These are phyloP conservation scores for Stramenopiles sp. DNA, from an alignment of 352 stramenopile genomes.

Conservation along the genomic window DNA sequence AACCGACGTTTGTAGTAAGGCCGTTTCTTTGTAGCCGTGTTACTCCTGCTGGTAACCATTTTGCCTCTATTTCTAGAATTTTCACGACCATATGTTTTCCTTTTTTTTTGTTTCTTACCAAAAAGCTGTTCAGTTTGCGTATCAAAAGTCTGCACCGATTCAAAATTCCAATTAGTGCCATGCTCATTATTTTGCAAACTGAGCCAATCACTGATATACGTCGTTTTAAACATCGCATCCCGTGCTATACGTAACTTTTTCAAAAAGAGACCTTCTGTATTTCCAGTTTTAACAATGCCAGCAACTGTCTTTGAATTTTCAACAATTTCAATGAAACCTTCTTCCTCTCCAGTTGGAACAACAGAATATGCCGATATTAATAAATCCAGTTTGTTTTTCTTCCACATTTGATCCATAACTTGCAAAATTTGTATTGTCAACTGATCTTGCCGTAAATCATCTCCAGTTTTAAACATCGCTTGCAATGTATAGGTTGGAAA, in stretches of 20 bases:
- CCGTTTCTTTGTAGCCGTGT: neutral
- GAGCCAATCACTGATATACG: neutral
- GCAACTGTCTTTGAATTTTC: slow-evolving; percentile 79
- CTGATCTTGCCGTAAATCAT: slow-evolving; percentile 98
- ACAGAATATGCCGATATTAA: slow-evolving; percentile 78
- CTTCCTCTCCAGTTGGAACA: slow-evolving; percentile 17
- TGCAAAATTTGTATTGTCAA: slow-evolving; percentile 99
- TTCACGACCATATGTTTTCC: neutral
- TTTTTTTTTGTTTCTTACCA: neutral
- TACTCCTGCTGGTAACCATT: no score
- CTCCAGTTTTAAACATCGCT: slow-evolving; percentile 90
- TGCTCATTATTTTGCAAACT: neutral
- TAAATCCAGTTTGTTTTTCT: slow-evolving; percentile 93
- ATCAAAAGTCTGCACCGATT: neutral
- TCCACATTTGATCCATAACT: slow-evolving; percentile 94
- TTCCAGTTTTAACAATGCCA: slow-evolving; percentile 49
- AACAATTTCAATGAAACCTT: slow-evolving; percentile 36
- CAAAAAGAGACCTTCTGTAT: neutral
- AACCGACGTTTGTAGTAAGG: slow-evolving; percentile 10
- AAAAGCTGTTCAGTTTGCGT: neutral
- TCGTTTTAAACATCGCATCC: neutral
- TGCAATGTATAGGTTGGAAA: neutral
- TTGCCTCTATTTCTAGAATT: neutral
- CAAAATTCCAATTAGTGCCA: neutral
- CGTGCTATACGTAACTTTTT: neutral